Base-by-base conservation (phyloP, 169 alveolate species). In the Condylostoma magnum region DNA sequence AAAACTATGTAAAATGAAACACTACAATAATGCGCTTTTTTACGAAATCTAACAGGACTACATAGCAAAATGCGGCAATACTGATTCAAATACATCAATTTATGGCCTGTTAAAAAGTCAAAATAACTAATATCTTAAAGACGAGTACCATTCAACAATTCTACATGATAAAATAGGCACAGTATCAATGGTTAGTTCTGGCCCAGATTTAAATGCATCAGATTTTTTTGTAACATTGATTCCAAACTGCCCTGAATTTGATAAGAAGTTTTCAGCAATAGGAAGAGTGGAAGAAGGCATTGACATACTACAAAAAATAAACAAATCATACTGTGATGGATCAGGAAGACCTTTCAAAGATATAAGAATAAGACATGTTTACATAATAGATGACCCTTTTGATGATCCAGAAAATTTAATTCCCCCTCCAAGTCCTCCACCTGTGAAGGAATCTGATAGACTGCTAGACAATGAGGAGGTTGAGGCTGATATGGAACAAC, bases 381-480 rank as follows among this genome's bases (percentile, higher is more conserved):
- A 82, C 37, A 87, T 96, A 25, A 83, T 96, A 20, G 97, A 93
- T 66, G 99, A 96, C 65, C 98, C 98, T 0, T 94, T 86, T 83
- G 92, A 83, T n/a, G 97, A 93, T 57, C 84, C 84, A n/a, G 83
- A 66, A 25, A 78, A 72, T 1, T 57, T 71, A 5, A 70, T 82
- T n/a, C 96, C 95, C 2, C 83, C 89, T 6, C 55, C 84, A 47
- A 86, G 94, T 3, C 96, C 98, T 5, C 58, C 76, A 50, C 72
- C 63, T 8, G 74, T 82, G 54, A 80, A 70, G 60, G 33, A 65
- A 78, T 82, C 67, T 81, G 89, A 83, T 69, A 73, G 73, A 72
- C 47, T 76, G 58, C 72, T 60, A 55, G 93, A 90, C 27, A 58
- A 84, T 22, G 80, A 84, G 31, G 87, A 78, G 66, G 63, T 78